A percentile compares a stretch with the other conserved stretches of the same genome.
These are phyloP conservation scores for Vitis hybrid DNA, from an alignment of 177 flowering plant genomes.

Conservation along the genomic window DNA sequence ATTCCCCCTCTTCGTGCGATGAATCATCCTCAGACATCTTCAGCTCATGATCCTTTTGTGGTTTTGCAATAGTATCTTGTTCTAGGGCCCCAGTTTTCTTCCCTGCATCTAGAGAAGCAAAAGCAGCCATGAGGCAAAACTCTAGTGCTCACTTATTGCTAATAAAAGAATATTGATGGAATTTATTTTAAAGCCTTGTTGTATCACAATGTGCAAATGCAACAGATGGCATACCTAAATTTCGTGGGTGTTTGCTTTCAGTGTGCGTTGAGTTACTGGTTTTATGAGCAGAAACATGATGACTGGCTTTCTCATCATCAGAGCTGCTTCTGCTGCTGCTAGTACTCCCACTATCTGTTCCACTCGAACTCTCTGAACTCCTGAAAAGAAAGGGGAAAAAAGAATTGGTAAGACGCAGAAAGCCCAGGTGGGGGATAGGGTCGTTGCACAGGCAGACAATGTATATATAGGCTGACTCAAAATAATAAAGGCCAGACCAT, in stretches of 20 bases:
- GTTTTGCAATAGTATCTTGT: constrained; percentile 21
- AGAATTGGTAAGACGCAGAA: not conserved
- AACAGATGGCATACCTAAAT: constrained; percentile 28
- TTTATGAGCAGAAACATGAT: constrained; percentile 31
- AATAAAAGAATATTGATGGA: not conserved
- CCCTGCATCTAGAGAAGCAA: constrained; percentile 19
- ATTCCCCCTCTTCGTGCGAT: constrained; percentile 62
- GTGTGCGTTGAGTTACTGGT: constrained; percentile 19
- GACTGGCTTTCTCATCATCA: constrained; percentile 47
- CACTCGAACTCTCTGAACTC: constrained; percentile 53
- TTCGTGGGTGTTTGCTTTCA: constrained; percentile 19
- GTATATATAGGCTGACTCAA: constrained; percentile 1
- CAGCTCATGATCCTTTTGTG: constrained; percentile 25
- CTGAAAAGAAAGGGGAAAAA: constrained; percentile 26
- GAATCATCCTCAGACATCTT: constrained; percentile 26
- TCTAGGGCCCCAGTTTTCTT: constrained; percentile 23
- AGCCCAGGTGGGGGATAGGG: not conserved
- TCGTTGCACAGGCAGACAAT: not conserved
- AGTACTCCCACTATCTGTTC: constrained; percentile 44
- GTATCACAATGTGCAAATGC: not conserved
- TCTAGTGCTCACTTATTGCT: not conserved
- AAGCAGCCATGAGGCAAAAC: constrained; percentile 1
- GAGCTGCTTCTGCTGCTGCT: constrained; percentile 53
- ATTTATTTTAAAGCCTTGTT: not conserved
- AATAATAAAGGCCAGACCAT: constrained; percentile 33